Evolutionary conservation across 2,329 filamentous ascomycete genomes (phyloP), one percentile per base, ranked within the genome.

Genomic region (Trichoderma atroviride): DNA sequence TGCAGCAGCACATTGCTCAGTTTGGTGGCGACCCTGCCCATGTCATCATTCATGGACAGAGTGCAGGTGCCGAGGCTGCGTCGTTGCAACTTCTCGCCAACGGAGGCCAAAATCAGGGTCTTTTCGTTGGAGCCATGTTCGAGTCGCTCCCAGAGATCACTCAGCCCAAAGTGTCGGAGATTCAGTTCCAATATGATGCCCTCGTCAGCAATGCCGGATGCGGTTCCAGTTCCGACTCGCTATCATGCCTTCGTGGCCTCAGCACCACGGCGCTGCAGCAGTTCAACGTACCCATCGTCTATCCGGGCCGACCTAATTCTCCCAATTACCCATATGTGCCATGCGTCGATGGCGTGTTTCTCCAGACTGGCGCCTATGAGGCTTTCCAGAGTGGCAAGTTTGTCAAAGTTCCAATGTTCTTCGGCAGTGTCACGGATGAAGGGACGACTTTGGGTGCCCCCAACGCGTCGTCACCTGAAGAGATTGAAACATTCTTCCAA

Each of bases 1-100:
- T 74, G 22, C 65, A 71, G 27, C 60, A 64, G 50, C 57, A 73
- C 13, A 73, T 73, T 57, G 14, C 43, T 35, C 67, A 70, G 24
- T 73, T 73, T 47, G 72, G 72, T 3, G 72, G 72, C n/a, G 69
- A 73, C 31, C 61, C 68, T 13, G 74, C 82, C 0, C 90, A 91
- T 72, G 89, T 93, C 10, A 87, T 90, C 0, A 79, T 93, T 0
- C 89, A 88, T 19, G 92, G 92, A 10, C 87, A 85, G 71, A 91
- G 88, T 62, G 91, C 91, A 1, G 91, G 91, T 4, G 91, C 85
- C 5, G 87, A 84, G 1, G 88, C 88, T 2, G 83, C 93, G 24
- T 85, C 83, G 33, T 81, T 91, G 43, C 88, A 92, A 27, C 82
- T 93, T 52, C 86, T 82, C 0, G 85, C 86, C 0, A 85, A 85